A percentile compares a stretch with the other conserved stretches of the same genome.
Evolutionary conservation across 2,329 filamentous ascomycete species (phyloP).

Genomic region (Botrytis byssoidea): DNA sequence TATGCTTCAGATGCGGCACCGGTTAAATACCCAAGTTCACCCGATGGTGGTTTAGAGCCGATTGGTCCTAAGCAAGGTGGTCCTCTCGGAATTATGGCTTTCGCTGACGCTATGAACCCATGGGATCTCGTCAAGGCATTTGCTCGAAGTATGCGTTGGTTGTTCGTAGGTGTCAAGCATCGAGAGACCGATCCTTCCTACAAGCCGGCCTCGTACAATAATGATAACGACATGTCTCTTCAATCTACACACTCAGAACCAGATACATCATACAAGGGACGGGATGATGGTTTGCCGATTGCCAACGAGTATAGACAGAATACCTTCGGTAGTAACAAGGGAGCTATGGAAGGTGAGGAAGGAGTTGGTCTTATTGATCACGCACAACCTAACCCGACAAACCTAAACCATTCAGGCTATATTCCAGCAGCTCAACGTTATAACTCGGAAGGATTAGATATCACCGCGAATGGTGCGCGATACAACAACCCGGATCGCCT

Average conservation of each 20-base stretch:
- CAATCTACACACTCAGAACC: constrained; percentile 18
- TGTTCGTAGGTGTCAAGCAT: constrained; percentile 69
- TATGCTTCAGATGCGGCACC: constrained; percentile 48
- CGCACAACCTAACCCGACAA: constrained; percentile 36
- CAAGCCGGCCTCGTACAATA: constrained; percentile 32
- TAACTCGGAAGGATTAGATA: constrained; percentile 33
- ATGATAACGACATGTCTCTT: constrained; percentile 30
- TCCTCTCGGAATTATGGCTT: constrained; percentile 60
- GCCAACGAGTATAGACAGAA: constrained; percentile 37
- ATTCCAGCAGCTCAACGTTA: constrained; percentile 36
- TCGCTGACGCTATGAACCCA: constrained; percentile 72
- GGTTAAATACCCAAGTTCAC: background rate
- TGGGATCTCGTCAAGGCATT: constrained; percentile 83
- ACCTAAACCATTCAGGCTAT: constrained; percentile 28
- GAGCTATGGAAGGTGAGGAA: constrained; percentile 32
- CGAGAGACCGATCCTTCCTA: constrained; percentile 56
- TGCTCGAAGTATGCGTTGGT: constrained; percentile 70
- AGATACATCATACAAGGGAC: constrained; percentile 28
- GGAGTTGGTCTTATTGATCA: constrained; percentile 35
- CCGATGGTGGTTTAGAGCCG: constrained; percentile 41
- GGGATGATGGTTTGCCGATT: constrained; percentile 31
- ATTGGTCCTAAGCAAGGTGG: constrained; percentile 59
- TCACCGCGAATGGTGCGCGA: constrained; percentile 24
- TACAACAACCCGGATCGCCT: constrained; percentile 28
- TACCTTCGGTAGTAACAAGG: constrained; percentile 31